A percentile compares a stretch with the other conserved stretches of the same genome.
Conservation (phyloP, 208 protist genomes). For the Acanthamoeba triangularis region DNA sequence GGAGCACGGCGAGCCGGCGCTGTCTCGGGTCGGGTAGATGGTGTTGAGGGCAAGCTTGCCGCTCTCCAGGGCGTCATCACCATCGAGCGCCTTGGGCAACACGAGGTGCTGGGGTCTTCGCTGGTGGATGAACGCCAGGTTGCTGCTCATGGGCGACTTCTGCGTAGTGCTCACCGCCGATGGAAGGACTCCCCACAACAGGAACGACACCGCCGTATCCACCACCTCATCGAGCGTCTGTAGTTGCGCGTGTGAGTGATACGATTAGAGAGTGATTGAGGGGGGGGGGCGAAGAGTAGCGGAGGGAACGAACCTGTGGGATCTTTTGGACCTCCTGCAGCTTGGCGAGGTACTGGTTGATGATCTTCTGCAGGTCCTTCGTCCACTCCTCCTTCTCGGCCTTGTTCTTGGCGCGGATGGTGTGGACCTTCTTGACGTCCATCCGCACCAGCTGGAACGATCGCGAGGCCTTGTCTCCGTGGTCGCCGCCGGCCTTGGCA, state of each 20-base stretch:
- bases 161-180: neutral
- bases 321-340: slow-evolving; percentile 32
- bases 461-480: neutral
- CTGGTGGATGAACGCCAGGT: slow-evolving; percentile 39
- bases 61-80: neutral
- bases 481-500: neutral
- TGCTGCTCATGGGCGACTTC: slow-evolving; percentile 13
- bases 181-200: slow-evolving; percentile 58
- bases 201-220: slow-evolving; percentile 54
- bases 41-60: neutral
- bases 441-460: slow-evolving; percentile 53
- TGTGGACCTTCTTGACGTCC: slow-evolving; percentile 55
- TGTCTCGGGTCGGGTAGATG: neutral
- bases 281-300: no score
- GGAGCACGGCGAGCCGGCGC: neutral
- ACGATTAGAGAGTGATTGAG: neutral
- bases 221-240: slow-evolving; percentile 29
- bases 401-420: neutral
- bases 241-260: no score
- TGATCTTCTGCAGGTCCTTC: slow-evolving; percentile 19
- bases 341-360: slow-evolving; percentile 62
- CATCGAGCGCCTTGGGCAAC: neutral
- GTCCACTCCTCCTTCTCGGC: slow-evolving; percentile 37
- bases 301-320: neutral
- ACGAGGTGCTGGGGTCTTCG: slow-evolving; percentile 20